Conservation (phyloP, 768 basidiomycete genomes). For the Clitopilus hobsonii region DNA sequence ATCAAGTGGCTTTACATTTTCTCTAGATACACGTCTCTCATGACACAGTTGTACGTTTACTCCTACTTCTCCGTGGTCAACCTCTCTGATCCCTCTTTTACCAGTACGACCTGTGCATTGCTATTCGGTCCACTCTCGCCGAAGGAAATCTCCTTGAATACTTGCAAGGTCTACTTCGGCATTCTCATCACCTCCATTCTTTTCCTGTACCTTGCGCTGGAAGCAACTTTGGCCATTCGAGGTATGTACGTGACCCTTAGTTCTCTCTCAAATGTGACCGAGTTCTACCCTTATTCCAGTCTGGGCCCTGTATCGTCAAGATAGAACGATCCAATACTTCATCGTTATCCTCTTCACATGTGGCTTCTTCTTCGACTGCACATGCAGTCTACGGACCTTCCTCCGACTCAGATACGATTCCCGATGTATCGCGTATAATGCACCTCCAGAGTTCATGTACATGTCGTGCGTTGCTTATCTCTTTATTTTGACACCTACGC, state of each 20-base stretch:
- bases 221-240: conserved; percentile 7
- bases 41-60: conserved; percentile 3
- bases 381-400: conserved; percentile 1
- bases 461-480: conserved; percentile 3
- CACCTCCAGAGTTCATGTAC: conserved; percentile 5
- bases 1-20: conserved; percentile 12
- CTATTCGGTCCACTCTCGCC: conserved; percentile 1
- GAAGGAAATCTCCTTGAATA: background rate
- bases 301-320: conserved; percentile 8
- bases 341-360: background rate
- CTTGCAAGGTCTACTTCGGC: conserved; percentile 7
- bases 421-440: background rate
- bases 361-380: background rate
- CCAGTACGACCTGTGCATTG: conserved; percentile 1
- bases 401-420: conserved; percentile 1
- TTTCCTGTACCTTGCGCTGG: conserved; percentile 7
- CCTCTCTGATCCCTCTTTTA: background rate
- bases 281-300: conserved; percentile 1
- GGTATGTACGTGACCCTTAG: background rate
- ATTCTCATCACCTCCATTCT: conserved; percentile 3
- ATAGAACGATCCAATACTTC: conserved; percentile 2
- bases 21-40: conserved; percentile 7
- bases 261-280: too few species aligned
- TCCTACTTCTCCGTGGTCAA: background rate
- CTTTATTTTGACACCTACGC: background rate